A percentile compares a stretch with the other conserved stretches of the same genome.
Conservation (phyloP, 2,329 filamentous ascomycete genomes). For the Atkinsonella texensis region DNA sequence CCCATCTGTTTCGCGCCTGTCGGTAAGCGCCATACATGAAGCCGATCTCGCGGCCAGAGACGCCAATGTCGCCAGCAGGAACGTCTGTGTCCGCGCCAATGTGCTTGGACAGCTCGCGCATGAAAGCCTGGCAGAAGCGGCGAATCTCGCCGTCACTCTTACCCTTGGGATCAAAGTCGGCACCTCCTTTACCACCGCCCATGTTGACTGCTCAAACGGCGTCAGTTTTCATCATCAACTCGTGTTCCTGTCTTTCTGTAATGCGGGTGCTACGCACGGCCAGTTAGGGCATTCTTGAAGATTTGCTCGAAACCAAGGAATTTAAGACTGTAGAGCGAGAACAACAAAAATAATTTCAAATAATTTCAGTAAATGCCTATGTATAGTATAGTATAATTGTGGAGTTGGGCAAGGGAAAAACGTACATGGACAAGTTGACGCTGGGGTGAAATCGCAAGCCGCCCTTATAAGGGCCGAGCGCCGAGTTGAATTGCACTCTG, state of each 20-base stretch:
- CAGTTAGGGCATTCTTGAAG: constrained; percentile 98
- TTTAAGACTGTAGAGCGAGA: constrained; percentile 51
- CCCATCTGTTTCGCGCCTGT: constrained; percentile 77
- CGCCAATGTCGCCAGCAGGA: constrained; percentile 93
- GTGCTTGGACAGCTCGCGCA: constrained; percentile 90
- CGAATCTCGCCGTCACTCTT: constrained; percentile 97
- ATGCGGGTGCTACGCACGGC: constrained; percentile 46
- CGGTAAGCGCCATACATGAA: constrained; percentile 94
- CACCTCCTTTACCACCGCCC: constrained; percentile 94
- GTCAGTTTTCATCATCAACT: no score
- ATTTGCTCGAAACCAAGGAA: constrained; percentile 99
- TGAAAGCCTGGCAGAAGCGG: constrained; percentile 92
- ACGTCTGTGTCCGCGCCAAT: constrained; percentile 95
- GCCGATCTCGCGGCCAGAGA: constrained; percentile 82
- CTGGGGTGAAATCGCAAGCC: constrained; percentile 90
- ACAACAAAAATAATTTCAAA: no score
- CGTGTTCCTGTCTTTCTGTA: no score
- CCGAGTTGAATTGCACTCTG: constrained; percentile 97
- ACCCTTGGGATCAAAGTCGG: constrained; percentile 98
- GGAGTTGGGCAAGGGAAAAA: not conserved
- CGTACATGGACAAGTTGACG: constrained; percentile 59
- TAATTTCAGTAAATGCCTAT: not conserved
- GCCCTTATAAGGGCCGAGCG: constrained; percentile 95
- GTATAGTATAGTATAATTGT: no score
- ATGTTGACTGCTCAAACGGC: constrained; percentile 39